A percentile compares a stretch with the other conserved stretches of the same genome.
Conservation (phyloP, 805 yeast genomes). For the Barnettozyma sp. region DNA sequence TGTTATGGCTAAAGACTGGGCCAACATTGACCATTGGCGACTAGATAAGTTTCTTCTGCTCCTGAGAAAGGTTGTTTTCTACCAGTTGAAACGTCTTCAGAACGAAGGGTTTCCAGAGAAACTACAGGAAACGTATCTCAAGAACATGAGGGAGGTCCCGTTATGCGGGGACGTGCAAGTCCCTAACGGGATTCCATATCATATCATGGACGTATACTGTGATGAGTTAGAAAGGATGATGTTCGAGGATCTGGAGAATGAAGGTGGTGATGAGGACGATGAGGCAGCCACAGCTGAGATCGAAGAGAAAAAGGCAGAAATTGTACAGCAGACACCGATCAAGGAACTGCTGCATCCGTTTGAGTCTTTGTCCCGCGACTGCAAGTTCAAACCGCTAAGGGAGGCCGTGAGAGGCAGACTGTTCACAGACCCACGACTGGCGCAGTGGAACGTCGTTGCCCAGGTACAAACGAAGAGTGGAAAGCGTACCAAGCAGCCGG, state of each 20-base stretch:
- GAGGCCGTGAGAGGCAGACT: constrained; percentile 60
- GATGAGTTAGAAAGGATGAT: constrained; percentile 76
- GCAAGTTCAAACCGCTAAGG: constrained; percentile 57
- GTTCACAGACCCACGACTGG: constrained; percentile 54
- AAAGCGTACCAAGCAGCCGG: constrained; percentile 22
- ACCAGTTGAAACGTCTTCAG: constrained; percentile 51
- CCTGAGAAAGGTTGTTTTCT: constrained; percentile 68
- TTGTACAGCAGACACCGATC: constrained; percentile 45
- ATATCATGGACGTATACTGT: constrained; percentile 71
- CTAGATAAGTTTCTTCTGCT: constrained; percentile 80
- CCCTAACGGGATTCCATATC: constrained; percentile 76
- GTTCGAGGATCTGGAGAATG: constrained; percentile 43
- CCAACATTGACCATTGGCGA: constrained; percentile 71
- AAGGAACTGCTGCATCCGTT: constrained; percentile 54
- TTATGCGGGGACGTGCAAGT: constrained; percentile 52
- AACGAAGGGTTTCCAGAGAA: constrained; percentile 47
- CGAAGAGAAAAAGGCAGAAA: constrained; percentile 26
- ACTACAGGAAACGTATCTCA: constrained; percentile 39
- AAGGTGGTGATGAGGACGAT: constrained; percentile 36
- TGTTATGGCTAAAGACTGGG: constrained; percentile 77
- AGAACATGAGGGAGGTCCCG: constrained; percentile 37
- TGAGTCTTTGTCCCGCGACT: constrained; percentile 39
- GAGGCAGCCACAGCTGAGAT: constrained; percentile 26
- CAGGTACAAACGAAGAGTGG: constrained; percentile 24
- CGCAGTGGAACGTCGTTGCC: constrained; percentile 51